A percentile compares a stretch with the other conserved stretches of the same genome.
These are phyloP conservation scores for Macrocystidia cucumis DNA, from an alignment of 1,284 basidiomycete species.

Conservation along the genomic window DNA sequence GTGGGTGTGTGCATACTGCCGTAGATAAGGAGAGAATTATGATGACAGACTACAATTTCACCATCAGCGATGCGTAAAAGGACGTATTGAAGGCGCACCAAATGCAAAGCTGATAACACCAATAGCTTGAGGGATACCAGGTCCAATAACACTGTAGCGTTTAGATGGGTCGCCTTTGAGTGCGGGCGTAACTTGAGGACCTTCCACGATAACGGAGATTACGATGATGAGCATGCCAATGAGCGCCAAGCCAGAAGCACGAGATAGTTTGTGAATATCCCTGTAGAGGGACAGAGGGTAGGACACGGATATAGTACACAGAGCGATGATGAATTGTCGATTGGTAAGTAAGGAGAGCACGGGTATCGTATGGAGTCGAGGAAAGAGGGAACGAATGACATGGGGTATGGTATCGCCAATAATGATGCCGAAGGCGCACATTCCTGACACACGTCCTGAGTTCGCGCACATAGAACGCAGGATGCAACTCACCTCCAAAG, in stretches of 20 bases:
- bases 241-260: conserved; percentile 85
- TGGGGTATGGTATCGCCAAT: conserved; percentile 95
- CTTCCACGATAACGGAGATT: conserved; percentile 78
- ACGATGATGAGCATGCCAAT: conserved; percentile 96
- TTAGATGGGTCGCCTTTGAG: conserved; percentile 72
- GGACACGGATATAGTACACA: conserved; percentile 83
- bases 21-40: conserved; percentile 93
- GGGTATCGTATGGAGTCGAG: conserved; percentile 61
- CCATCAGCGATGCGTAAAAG: neutral
- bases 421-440: conserved; percentile 96
- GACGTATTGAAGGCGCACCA: conserved; percentile 20
- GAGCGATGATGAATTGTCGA: conserved; percentile 81
- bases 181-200: conserved; percentile 72
- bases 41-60: conserved; percentile 66
- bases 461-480: conserved; percentile 7
- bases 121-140: conserved; percentile 85
- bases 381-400: conserved; percentile 86
- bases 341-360: conserved; percentile 75
- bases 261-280: conserved; percentile 94
- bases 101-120: conserved; percentile 96
- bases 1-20: conserved; percentile 91
- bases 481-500: conserved; percentile 69
- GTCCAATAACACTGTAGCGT: conserved; percentile 66
- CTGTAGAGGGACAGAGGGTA: conserved; percentile 95
- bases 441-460: conserved; percentile 41